A percentile compares a stretch with the other conserved stretches of the same genome.
These are phyloP conservation scores for Cryptosporidium tyzzeri DNA, from an alignment of 169 alveolate genomes.

Conservation along the genomic window DNA sequence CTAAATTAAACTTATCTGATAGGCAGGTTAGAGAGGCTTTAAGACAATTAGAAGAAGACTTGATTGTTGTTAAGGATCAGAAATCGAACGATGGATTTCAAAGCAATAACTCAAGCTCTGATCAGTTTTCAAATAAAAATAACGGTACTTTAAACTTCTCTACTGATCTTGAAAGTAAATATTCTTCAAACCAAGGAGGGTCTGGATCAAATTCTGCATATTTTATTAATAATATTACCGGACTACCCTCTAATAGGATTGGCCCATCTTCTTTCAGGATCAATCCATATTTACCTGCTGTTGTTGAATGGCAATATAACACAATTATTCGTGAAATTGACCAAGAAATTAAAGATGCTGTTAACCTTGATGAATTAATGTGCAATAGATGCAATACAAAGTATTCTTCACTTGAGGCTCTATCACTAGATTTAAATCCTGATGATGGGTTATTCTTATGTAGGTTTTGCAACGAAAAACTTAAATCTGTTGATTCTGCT, in stretches of 20 bases:
- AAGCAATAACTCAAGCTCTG: not conserved
- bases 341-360: constrained; percentile 69
- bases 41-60: constrained; percentile 55
- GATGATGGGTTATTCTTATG: constrained; percentile 61
- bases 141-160: not conserved
- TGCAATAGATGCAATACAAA: constrained; percentile 52
- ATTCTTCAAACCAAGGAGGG: constrained; percentile 1
- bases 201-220: not conserved
- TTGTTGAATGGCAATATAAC: constrained; percentile 71
- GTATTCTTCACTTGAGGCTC: constrained; percentile 58
- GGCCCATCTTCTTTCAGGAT: constrained; percentile 37
- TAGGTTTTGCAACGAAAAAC: constrained; percentile 53
- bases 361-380: constrained; percentile 39
- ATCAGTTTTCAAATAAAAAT: not conserved
- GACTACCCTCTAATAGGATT: constrained; percentile 13
- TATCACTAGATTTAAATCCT: constrained; percentile 47
- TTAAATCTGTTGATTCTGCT: constrained; percentile 61
- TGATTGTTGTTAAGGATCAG: constrained; percentile 64
- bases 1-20: constrained; percentile 47
- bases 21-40: constrained; percentile 71
- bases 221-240: not conserved
- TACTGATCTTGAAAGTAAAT: constrained; percentile 7
- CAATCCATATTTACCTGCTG: constrained; percentile 70
- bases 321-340: constrained; percentile 58
- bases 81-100: constrained; percentile 18